Evolutionary conservation across 257 asterid genomes (phyloP), one percentile per base, ranked within the genome.

Genomic region (Nicotiana knightiana): DNA sequence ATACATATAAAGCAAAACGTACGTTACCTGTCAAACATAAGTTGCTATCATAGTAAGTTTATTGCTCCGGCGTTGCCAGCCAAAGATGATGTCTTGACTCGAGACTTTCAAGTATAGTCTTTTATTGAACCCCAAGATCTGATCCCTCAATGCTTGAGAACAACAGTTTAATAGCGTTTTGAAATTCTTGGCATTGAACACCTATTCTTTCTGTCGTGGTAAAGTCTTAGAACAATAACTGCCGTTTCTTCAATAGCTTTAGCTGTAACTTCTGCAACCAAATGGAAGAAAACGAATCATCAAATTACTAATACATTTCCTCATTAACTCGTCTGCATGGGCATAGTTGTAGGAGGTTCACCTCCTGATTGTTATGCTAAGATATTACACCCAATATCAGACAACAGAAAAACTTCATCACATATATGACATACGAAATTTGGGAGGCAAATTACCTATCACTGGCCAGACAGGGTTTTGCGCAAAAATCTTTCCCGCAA

Each of bases 201-300:
- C 88, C 88, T 90, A 83, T 92, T 93, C 85, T 94, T 94, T 63
- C 98, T 84, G 84, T 96, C 99, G 58, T 96, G 97, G 87, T 88
- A 92, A 57, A 94, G 95, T 67, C 96, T 87, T 83, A 96, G 89
- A n/a, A 96, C 87, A 67, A 96, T 83, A 32, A 98, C 98, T 13
- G 97, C 99, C 6, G 99, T 94, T 89, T 96, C 99, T 87, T 96
- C 99, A n/a, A 94, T 90, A 26, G 99, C 99, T 87, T 88, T 96
- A 26, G 95, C 94, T 1, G 97, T 88, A 77, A 94, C 98, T 88
- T 94, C 99, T 95, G 98, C 89, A 86, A 84, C 51, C 86, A 86
- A 80, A n/a, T 6, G 39, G 61, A 12, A 2, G 17, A 73, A 51
- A 73, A 1, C 0, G 26, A 48, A 51, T 15, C 13, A 73, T 13